Base-by-base conservation (phyloP, 805 yeast genomes). In the Yarrowia divulgata region DNA sequence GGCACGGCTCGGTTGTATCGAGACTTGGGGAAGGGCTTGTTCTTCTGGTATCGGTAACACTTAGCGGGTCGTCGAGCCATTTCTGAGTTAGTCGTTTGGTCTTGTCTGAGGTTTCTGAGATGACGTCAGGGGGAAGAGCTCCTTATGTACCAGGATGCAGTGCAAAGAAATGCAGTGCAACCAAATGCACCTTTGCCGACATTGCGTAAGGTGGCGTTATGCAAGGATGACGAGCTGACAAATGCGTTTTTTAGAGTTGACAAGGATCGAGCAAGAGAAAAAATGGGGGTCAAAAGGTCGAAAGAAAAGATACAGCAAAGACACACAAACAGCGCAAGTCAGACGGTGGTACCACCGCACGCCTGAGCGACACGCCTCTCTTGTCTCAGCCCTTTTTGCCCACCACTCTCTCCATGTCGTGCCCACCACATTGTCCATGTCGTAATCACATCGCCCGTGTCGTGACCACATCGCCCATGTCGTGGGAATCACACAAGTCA, bases 21-120 rank as follows among this genome's bases (percentile, higher is more conserved):
- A 81, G 98, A 93, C 90, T 95, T 95, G 88, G 99, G 99, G 91
- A 88, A 95, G 81, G 99, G 99, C 89, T 95, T 95, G 97, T 95
- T 95, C 91, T 95, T 95, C 91, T 97, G 96, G 96, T 94, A 95
- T 88, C 99, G 93, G 97, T 95, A 95, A 89, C 99, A 95, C 90
- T 98, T 92, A 89, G 99, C 99, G 85, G 99, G 99, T 90, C 98
- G 94, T 88, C 98, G 93, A 85, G 98, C 98, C 98, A 94, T 94
- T 83, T 89, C 91, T 88, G 83, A 74, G 71, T 71, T 71, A 66
- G 62, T 58, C 0, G 35, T 10, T 32, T 35, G 32, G 4, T n/a
- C n/a, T n/a, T n/a, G n/a, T n/a, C n/a, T n/a, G n/a, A n/a, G n/a
- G n/a, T n/a, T n/a, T n/a, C n/a, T n/a, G n/a, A n/a, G n/a, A 18